These are phyloP conservation scores for Pichia phayaonensis DNA, from an alignment of 805 yeast species.

Conservation along the genomic window DNA sequence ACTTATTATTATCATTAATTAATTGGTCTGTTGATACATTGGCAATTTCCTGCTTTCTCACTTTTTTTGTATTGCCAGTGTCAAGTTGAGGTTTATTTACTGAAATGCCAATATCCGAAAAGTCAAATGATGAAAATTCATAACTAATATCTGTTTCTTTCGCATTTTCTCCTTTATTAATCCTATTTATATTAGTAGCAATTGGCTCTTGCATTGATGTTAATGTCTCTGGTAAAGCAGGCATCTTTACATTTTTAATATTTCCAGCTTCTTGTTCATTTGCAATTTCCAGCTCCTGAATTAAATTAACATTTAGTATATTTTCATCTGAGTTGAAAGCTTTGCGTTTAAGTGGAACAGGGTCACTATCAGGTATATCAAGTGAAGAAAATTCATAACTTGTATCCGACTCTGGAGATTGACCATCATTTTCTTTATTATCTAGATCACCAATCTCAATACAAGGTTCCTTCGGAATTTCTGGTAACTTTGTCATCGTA, in stretches of 20 bases:
- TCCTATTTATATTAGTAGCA: neutral
- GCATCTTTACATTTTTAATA: neutral
- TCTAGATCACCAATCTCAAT: neutral
- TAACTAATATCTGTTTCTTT: neutral
- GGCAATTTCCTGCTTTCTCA: no score
- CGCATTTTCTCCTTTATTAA: neutral
- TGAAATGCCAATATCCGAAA: neutral
- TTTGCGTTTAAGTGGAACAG: neutral
- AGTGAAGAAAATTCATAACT: neutral
- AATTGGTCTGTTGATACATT: no score
- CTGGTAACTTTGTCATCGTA: neutral
- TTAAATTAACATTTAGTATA: no score
- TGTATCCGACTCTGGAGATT: neutral
- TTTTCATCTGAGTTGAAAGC: neutral
- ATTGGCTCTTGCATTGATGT: no score
- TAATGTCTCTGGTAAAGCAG: neutral
- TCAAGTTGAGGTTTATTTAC: neutral
- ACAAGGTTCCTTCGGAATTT: neutral
- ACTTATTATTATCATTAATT: no score
- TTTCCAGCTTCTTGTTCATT: neutral
- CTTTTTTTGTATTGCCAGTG: neutral
- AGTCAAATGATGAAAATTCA: neutral
- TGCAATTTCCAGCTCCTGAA: neutral
- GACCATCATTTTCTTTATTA: neutral
- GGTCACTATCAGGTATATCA: neutral